Conservation (phyloP, 2,329 filamentous ascomycete species). For the Emericellopsis cladophorae region DNA sequence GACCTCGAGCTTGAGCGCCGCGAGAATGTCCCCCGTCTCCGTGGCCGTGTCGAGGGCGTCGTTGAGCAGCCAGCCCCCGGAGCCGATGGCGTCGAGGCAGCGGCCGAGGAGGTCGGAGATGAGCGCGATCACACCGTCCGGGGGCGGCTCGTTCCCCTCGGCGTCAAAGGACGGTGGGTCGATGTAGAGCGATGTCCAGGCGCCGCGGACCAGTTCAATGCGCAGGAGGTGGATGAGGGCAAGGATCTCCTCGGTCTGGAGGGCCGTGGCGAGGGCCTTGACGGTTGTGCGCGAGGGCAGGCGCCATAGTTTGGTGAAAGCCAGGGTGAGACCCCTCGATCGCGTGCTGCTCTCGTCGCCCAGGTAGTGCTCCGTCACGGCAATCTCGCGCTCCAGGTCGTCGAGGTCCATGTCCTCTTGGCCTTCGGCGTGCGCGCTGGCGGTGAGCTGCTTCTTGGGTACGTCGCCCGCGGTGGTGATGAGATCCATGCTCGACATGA, state of each 20-base stretch:
- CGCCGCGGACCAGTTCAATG: constrained; percentile 59
- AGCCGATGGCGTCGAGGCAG: constrained; percentile 64
- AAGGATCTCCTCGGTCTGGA: constrained; percentile 55
- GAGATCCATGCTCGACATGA: constrained; percentile 59
- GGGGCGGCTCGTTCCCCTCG: constrained; percentile 29
- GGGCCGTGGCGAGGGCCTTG: constrained; percentile 47
- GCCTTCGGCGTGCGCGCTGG: constrained; percentile 11
- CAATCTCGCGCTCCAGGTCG: constrained; percentile 50
- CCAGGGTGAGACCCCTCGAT: constrained; percentile 50
- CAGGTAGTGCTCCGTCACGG: constrained; percentile 54
- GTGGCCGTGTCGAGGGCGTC: constrained; percentile 37
- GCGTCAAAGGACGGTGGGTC: constrained; percentile 38
- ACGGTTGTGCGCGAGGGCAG: constrained; percentile 50
- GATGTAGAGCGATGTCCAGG: constrained; percentile 63
- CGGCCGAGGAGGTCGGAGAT: constrained; percentile 60
- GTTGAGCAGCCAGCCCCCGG: constrained; percentile 61
- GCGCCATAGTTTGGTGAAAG: constrained; percentile 56
- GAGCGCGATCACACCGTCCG: constrained; percentile 56
- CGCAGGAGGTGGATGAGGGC: constrained; percentile 62
- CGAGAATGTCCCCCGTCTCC: constrained; percentile 51
- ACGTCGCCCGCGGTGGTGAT: constrained; percentile 22
- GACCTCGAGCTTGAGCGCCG: constrained; percentile 54
- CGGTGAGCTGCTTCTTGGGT: constrained; percentile 17
- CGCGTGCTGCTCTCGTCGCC: constrained; percentile 51
- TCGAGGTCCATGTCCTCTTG: constrained; percentile 38